Conservation (phyloP, 2,329 filamentous ascomycete genomes). For the Colletotrichum coccodes region DNA sequence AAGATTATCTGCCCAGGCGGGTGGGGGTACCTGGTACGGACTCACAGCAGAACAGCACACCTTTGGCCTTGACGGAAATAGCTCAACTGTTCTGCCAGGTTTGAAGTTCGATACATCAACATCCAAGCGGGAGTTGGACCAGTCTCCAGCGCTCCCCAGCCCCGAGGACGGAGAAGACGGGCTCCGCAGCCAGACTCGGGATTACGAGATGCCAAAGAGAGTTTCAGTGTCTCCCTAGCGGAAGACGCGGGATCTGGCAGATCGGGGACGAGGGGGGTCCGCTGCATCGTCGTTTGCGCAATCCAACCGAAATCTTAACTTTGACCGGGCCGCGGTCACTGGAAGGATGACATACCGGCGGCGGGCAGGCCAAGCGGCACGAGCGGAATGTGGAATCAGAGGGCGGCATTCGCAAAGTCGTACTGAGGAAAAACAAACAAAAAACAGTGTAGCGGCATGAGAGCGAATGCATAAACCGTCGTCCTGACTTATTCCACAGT, state of each 20-base stretch:
- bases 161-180: not conserved
- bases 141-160: not conserved
- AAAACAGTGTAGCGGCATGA: not conserved
- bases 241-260: conserved; percentile 3
- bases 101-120: not conserved
- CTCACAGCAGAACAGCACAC: not conserved
- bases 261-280: not conserved
- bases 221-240: not conserved
- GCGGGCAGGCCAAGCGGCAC: not conserved
- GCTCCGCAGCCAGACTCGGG: not conserved
- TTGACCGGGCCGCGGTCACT: not conserved
- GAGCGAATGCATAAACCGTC: not conserved
- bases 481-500: not conserved
- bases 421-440: too few relatives aligned
- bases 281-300: conserved; percentile 5
- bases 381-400: not conserved
- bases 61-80: not conserved
- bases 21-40: not conserved
- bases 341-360: not conserved
- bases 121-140: not conserved
- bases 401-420: not conserved
- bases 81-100: not conserved
- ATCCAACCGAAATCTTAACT: not conserved
- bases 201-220: not conserved
- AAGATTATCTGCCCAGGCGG: not conserved